Evolutionary conservation across 108 stramenopile species (phyloP), one percentile per base, ranked within the genome.

Genomic region (Skeletonema marinoi): DNA sequence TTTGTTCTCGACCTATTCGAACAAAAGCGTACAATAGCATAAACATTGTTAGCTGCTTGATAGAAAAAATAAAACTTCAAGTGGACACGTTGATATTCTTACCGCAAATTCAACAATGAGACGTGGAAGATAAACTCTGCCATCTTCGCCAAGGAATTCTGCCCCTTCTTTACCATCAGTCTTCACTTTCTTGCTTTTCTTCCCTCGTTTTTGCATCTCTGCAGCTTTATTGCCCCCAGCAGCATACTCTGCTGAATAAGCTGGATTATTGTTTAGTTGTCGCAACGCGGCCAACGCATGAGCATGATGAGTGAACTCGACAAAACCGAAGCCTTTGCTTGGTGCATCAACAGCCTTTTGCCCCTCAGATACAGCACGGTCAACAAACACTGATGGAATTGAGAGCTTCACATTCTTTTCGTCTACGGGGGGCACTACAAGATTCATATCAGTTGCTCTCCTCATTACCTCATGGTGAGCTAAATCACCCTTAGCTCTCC

Each of bases 301-400:
- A 13, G 86, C 87, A 87, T 99, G 99, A 75, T 97, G 88, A 8
- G 87, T 83, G 73, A 99, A 99, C 78, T 99, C 98, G 31, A 94
- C 97, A 87, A 99, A 99, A n/a, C 88, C 99, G 83, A 97, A 99
- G 19, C 99, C 99, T 66, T 95, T 90, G 60, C 95, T 96, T 4
- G 87, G 85, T 33, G 85, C 88, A 44, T 81, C 78, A 44, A 80
- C 71, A 32, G 78, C 75, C 70, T 85, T 86, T 67, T 77, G 78
- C 11, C 72, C 80, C 25, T 71, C 86, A 41, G 75, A 72, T 63
- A 88, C 84, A 42, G 91, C 92, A 48, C 93, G 85, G 74, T 94
- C 91, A 64, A 92, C 89, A 74, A 86, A 93, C 2, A 93, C 90
- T 38, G 93, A 95, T 8, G 92, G 92, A 61, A 96, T 82, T 44